Base-by-base conservation (phyloP, 2,329 filamentous ascomycete genomes). In the Zasmidium cellare region DNA sequence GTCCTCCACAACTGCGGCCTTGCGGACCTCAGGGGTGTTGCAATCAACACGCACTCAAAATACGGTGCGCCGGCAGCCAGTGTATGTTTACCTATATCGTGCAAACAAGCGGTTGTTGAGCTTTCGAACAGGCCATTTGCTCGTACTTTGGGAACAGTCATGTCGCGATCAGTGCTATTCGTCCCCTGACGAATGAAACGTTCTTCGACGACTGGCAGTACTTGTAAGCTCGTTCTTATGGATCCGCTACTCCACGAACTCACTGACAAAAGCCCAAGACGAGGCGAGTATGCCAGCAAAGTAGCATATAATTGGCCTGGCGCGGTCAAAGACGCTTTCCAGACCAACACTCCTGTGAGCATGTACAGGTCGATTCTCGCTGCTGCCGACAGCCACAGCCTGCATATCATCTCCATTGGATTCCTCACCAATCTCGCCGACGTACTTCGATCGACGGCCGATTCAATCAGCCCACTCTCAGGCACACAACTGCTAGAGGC, bases 401-500 rank as follows among this genome's bases (percentile, higher is more conserved):
- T 64, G 9, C 63, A 60, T 2, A 57, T 66, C 14, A 60, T 66
- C 46, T 64, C 64, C n/a, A 58, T 65, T 50, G 62, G 64, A 46
- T 65, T 65, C 38, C 59, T 64, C 9, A 59, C 53, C 16, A 66
- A 66, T 51, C 74, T 83, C 0, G 80, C 80, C 1, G 75, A 62
- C 0, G 69, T 84, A 2, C 69, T 83, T 28, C 25, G 25, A 28
- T 28, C 25, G 5, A 28, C 25, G 25, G 6, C 14, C 11, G 74
- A 78, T 59, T 80, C 79, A 14, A 71, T 28, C 25, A 28, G 25
- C 59, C 80, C 79, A 14, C 71, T 73, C 0, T 66, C 72, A 0
- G 67, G 74, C 9, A 80, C 80, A 0, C 67, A 73, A 6, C 75
- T 83, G 1, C 60, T 83, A 19, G 59, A 69, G 1, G 52, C 60